Conservation (phyloP, 2,329 filamentous ascomycete genomes). For the Nannizzia gypsea region DNA sequence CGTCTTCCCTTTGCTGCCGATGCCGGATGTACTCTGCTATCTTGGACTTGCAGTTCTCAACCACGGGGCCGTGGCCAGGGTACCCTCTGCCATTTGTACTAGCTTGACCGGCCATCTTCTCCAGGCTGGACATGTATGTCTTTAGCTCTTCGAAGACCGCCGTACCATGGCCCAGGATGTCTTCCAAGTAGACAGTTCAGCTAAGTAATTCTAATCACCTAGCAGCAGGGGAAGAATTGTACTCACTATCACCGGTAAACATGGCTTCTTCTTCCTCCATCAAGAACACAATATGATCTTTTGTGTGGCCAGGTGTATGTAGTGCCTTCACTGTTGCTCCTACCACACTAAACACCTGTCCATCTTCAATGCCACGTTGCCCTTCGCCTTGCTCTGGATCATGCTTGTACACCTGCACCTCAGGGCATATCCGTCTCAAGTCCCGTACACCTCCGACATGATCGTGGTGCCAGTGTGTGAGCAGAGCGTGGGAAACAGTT, state of each 20-base stretch:
- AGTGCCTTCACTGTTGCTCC: constrained; percentile 52
- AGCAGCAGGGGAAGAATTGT: not conserved
- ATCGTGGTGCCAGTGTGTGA: constrained; percentile 90
- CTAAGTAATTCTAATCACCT: not conserved
- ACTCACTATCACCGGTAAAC: constrained; percentile 67
- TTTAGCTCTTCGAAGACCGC: constrained; percentile 70
- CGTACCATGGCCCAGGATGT: constrained; percentile 76
- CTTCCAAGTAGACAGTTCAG: constrained; percentile 15
- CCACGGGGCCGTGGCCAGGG: constrained; percentile 73
- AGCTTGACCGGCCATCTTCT: constrained; percentile 52
- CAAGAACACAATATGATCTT: constrained; percentile 69
- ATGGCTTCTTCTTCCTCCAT: constrained; percentile 67
- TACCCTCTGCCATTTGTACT: constrained; percentile 52
- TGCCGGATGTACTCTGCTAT: constrained; percentile 77
- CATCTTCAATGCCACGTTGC: constrained; percentile 46
- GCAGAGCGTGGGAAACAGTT: constrained; percentile 54
- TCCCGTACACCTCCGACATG: constrained; percentile 67
- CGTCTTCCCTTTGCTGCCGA: constrained; percentile 64
- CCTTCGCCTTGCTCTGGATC: constrained; percentile 37
- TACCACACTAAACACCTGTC: constrained; percentile 43
- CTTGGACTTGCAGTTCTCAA: constrained; percentile 59
- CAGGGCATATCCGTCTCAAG: constrained; percentile 52
- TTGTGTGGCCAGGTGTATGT: constrained; percentile 63
- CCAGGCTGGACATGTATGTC: constrained; percentile 56
- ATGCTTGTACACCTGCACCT: constrained; percentile 55